phyloP scores from a whole-genome alignment of 2,329 filamentous ascomycete species.

The Paraconiothyrium sp. region DNA sequence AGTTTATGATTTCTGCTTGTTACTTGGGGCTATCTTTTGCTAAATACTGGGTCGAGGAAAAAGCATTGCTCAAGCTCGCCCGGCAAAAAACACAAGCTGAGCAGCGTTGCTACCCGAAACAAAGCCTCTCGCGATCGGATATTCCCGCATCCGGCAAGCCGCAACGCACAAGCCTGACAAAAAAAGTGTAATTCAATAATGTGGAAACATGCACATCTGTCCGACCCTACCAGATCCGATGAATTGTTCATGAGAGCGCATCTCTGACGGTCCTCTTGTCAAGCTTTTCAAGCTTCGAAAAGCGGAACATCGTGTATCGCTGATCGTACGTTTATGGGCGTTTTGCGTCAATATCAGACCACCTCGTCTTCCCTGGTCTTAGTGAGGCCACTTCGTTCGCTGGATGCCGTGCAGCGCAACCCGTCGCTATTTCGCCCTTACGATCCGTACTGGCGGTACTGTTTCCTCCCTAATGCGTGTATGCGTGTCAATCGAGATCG shows the following conservation, averaged over 20 bases:
- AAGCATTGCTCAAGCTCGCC: no score
- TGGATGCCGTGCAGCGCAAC: not conserved
- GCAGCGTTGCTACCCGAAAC: not conserved
- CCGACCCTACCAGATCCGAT: not conserved
- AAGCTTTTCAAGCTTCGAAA: not conserved
- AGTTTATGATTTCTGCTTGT: no score
- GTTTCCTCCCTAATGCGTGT: not conserved
- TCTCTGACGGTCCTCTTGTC: not conserved
- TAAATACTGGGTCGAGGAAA: no score
- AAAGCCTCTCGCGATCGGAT: conserved; percentile 4
- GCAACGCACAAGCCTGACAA: conserved; percentile 5
- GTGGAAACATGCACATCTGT: not conserved
- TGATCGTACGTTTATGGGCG: not conserved
- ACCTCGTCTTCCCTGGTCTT: not conserved
- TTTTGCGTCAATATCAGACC: not conserved
- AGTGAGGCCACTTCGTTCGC: not conserved
- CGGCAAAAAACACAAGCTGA: not conserved
- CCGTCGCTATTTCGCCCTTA: not conserved
- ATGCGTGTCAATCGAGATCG: conserved; percentile 4
- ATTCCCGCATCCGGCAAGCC: not conserved
- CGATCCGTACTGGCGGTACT: not conserved
- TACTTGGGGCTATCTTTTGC: no score
- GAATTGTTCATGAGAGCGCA: not conserved
- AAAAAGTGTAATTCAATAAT: not conserved
- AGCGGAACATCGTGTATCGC: not conserved